Base-by-base conservation (phyloP, 2,329 filamentous ascomycete genomes). In the Pseudocercospora pini-densiflorae region DNA sequence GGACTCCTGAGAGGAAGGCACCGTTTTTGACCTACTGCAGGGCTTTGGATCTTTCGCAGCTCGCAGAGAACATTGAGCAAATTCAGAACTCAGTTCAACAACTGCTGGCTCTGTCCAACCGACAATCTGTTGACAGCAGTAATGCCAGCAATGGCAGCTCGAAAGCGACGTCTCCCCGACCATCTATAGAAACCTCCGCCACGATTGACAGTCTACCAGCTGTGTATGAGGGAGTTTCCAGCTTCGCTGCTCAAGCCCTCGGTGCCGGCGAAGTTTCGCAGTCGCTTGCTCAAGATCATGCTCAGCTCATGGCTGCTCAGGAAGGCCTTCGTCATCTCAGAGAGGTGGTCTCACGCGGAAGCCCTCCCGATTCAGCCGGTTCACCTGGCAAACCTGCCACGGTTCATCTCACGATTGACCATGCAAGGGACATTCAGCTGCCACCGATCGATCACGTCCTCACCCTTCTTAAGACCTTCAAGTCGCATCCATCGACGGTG, bases 261-360 rank as follows among this genome's bases (percentile, higher is more conserved):
- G 19, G 47, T 19, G 65, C 65, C 3, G 62, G 65, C 33, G 62
- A 67, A 59, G 65, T 59, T n/a, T 67, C 65, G 3, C 58, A 64
- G 33, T 53, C 58, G 6, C 61, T 67, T n/a, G 65, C 65, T 6
- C 43, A 53, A 21, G 65, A 63, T 36, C 65, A 64, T 31, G 55
- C 53, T 2, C 65, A 67, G 27, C 51, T 67, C 10, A 40, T 54
- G 3, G 65, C 58, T 10, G 65, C 65, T 9, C 58, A 64, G 51
- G 62, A 67, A 43, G 65, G 65, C 16, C 59, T 67, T 19, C 27
- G 65, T 21, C 59, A 53, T 16, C 59, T 67, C 2, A 51, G 62
- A 27, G 51, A 62, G 12, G 40, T 64, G 8, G 62, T 67, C 0
- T 53, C 53, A 16, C 53, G 36, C 23, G 40, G 53, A 14, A 62